Base-by-base conservation (phyloP, 495 filamentous ascomycete genomes). In the Endocarpon pusillum region DNA sequence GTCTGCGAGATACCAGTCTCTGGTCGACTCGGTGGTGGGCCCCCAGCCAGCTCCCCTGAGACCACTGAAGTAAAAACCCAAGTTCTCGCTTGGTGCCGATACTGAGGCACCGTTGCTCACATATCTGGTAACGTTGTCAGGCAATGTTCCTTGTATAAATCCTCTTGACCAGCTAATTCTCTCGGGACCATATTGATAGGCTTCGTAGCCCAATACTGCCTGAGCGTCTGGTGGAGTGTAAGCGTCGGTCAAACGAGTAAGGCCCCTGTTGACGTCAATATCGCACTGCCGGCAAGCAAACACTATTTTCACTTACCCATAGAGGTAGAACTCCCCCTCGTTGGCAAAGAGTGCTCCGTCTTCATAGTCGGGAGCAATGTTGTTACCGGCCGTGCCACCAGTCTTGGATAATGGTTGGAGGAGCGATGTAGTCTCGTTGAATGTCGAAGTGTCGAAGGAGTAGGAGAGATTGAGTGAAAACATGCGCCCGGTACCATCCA, bases 11-110 rank as follows among this genome's bases (percentile, higher is more conserved):
- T n/a, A n/a, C n/a, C n/a, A n/a, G n/a, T n/a, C n/a, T n/a, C n/a
- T n/a, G n/a, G n/a, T n/a, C 8, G 44, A 34, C 6, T 58, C 54
- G 22, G 50, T 59, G 6, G 50, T 32, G 1, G 57, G 42, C 0
- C 66, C 64, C 45, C 52, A 60, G 37, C 51, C 50, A 4, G 45
- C 29, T 0, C 62, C 58, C 17, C 57, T 66, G 56, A 71, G 58
- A 0, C 78, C 78, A 3, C 70, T 66, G 42, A 84, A 78, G 43
- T 81, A 78, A 56, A 74, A 84, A 0, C 68, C 75, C 34, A 68
- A 61, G 39, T 82, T 76, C 50, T 84, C 77, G 6, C 76, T 80
- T 0, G 77, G 75, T 3, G 68, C 71, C 9, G 62, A 76, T 5
- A 64, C 73, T 1, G 60, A 64, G 1, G 64, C 77, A 8, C 78